These are phyloP conservation scores for Colletotrichum sp. DNA, from an alignment of 2,329 filamentous ascomycete genomes.

Conservation along the genomic window DNA sequence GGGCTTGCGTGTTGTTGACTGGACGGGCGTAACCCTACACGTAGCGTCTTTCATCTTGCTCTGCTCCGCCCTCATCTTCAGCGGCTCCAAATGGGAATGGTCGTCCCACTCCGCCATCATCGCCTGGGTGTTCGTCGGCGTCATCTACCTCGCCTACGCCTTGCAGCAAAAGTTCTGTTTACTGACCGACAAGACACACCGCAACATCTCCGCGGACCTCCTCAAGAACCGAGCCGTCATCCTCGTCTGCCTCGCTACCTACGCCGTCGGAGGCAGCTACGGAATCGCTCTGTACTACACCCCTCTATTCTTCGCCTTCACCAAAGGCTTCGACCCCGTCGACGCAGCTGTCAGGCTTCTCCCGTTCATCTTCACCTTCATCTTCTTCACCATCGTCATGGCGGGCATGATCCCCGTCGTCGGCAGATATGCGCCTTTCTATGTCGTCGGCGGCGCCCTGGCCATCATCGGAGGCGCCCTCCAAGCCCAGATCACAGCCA, in stretches of 20 bases:
- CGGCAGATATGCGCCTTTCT: conserved; percentile 40
- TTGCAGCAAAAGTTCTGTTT: conserved; percentile 51
- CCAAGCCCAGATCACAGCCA: conserved; percentile 27
- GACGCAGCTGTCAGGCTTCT: conserved; percentile 45
- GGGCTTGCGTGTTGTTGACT: conserved; percentile 31
- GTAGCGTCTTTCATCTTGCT: conserved; percentile 38
- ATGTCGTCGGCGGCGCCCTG: conserved; percentile 29
- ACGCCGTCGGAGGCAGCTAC: conserved; percentile 36
- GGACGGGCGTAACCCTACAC: conserved; percentile 32
- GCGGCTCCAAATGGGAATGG: conserved; percentile 55
- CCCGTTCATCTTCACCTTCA: conserved; percentile 44
- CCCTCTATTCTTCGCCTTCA: conserved; percentile 60
- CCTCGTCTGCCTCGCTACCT: conserved; percentile 45
- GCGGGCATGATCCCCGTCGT: conserved; percentile 40
- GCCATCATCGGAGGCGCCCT: conserved; percentile 28
- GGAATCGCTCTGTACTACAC: conserved; percentile 55
- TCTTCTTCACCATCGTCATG: conserved; percentile 36
- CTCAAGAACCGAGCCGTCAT: conserved; percentile 39
- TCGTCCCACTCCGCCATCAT: conserved; percentile 45
- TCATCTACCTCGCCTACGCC: conserved; percentile 46
- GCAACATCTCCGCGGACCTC: conserved; percentile 50
- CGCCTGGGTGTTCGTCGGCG: conserved; percentile 49
- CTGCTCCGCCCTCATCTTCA: conserved; percentile 53
- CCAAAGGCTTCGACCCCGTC: conserved; percentile 42
- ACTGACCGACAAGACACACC: conserved; percentile 43